Evolutionary conservation across 208 protist genomes (phyloP).

Genomic region (Trypanosoma boissoni): DNA sequence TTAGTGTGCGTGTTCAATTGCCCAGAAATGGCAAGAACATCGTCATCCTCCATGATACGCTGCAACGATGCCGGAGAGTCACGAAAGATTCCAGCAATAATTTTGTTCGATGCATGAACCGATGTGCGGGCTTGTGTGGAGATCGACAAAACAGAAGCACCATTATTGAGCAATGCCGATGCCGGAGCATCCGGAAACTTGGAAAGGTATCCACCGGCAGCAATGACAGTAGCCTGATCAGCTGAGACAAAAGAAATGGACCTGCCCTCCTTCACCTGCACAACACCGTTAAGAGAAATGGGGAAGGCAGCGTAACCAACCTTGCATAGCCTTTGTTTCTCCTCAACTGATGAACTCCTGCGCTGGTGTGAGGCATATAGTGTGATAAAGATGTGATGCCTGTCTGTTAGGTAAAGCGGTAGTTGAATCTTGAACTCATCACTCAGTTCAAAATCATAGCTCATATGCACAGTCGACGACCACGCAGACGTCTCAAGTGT

Average conservation of each 20-base stretch:
- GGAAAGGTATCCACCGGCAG: constrained; percentile 71
- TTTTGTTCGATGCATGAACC: constrained; percentile 71
- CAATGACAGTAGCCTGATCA: constrained; percentile 59
- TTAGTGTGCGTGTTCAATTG: constrained; percentile 23
- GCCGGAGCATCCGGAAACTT: constrained; percentile 66
- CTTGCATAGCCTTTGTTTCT: constrained; percentile 47
- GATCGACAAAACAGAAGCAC: constrained; percentile 44
- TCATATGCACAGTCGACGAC: constrained; percentile 61
- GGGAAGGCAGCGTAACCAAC: constrained; percentile 80
- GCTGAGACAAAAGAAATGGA: constrained; percentile 71
- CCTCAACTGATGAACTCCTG: constrained; percentile 35
- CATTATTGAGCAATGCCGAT: constrained; percentile 63
- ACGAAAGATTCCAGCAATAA: constrained; percentile 59
- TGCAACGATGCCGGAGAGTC: constrained; percentile 47
- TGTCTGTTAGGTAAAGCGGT: constrained; percentile 71
- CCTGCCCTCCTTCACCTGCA: constrained; percentile 64
- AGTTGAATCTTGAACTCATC: constrained; percentile 91
- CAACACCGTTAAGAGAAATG: constrained; percentile 56
- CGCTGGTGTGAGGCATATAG: constrained; percentile 71
- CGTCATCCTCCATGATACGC: constrained; percentile 39
- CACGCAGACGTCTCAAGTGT: constrained; percentile 67
- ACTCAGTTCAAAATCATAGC: constrained; percentile 50
- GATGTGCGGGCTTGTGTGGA: constrained; percentile 70
- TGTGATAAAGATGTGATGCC: constrained; percentile 86
- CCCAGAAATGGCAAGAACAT: constrained; percentile 46